Evolutionary conservation across 768 basidiomycete genomes (phyloP).

Genomic region (Tricholoma hemisulphureum): DNA sequence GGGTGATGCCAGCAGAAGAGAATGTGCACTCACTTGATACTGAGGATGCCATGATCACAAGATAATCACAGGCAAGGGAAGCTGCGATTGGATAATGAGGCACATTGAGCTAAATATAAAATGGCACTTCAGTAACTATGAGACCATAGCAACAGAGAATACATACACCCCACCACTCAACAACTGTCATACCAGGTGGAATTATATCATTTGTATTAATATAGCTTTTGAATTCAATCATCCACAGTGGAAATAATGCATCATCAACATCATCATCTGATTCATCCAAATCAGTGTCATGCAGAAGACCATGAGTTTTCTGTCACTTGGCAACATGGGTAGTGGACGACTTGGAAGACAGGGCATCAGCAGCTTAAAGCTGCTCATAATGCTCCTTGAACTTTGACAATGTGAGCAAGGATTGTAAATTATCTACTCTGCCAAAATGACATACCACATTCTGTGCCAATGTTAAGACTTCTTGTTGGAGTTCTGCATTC

Average conservation of each 20-base stretch:
- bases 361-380: background rate
- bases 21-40: slow-evolving; percentile 41
- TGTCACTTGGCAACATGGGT: background rate
- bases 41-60: slow-evolving; percentile 38
- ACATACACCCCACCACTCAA: slow-evolving; percentile 33
- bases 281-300: background rate
- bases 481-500: background rate
- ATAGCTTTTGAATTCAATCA: slow-evolving; percentile 24
- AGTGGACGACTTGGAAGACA: background rate
- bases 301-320: background rate
- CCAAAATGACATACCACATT: background rate
- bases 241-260: slow-evolving; percentile 8
- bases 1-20: slow-evolving; percentile 39
- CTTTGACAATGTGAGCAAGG: background rate
- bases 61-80: slow-evolving; percentile 36
- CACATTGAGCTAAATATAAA: slow-evolving; percentile 21
- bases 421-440: too few relatives aligned
- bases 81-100: slow-evolving; percentile 32
- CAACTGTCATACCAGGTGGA: slow-evolving; percentile 15
- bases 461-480: background rate
- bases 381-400: background rate
- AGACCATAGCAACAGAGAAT: background rate
- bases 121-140: background rate
- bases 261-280: background rate
- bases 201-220: slow-evolving; percentile 10